These are phyloP conservation scores for Calocera viscosa DNA, from an alignment of 768 basidiomycete genomes.

Conservation along the genomic window DNA sequence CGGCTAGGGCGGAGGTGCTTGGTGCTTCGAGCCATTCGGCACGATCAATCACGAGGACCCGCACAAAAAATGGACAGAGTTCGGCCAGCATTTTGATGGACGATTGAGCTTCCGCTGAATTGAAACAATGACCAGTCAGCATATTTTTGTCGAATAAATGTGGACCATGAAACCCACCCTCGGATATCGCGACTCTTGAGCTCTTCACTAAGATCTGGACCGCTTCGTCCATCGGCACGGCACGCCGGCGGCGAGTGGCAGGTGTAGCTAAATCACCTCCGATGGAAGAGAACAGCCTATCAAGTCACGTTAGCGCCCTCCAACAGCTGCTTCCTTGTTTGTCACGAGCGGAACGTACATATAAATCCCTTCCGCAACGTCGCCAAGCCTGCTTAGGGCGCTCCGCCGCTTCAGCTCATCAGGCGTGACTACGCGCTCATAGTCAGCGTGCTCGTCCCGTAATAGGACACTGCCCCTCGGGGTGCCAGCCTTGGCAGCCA, in stretches of 20 bases:
- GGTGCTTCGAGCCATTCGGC: conserved; percentile 44
- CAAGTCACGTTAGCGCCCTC: neutral
- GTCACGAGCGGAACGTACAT: conserved; percentile 42
- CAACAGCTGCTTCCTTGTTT: neutral
- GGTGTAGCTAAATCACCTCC: conserved; percentile 34
- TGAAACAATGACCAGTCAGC: neutral
- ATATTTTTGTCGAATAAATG: neutral
- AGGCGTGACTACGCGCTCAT: conserved; percentile 49
- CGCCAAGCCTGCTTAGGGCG: conserved; percentile 60
- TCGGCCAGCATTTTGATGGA: conserved; percentile 52
- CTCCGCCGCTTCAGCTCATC: conserved; percentile 68
- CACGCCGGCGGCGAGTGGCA: conserved; percentile 53
- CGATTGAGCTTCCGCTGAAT: conserved; percentile 55
- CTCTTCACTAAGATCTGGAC: conserved; percentile 61
- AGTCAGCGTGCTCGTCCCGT: conserved; percentile 4
- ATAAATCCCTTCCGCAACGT: conserved; percentile 80
- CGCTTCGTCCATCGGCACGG: conserved; percentile 55
- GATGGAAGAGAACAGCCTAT: conserved; percentile 63
- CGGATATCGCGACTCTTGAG: conserved; percentile 65
- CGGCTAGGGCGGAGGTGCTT: conserved; percentile 20
- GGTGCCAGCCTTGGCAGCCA: neutral
- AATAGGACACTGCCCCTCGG: neutral
- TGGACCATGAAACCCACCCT: conserved; percentile 16
- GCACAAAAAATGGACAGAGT: conserved; percentile 72
- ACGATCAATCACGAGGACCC: conserved; percentile 46